Conservation (phyloP, 192 early-diverging fungal genomes). For the Chytriomyces hyalinus region DNA sequence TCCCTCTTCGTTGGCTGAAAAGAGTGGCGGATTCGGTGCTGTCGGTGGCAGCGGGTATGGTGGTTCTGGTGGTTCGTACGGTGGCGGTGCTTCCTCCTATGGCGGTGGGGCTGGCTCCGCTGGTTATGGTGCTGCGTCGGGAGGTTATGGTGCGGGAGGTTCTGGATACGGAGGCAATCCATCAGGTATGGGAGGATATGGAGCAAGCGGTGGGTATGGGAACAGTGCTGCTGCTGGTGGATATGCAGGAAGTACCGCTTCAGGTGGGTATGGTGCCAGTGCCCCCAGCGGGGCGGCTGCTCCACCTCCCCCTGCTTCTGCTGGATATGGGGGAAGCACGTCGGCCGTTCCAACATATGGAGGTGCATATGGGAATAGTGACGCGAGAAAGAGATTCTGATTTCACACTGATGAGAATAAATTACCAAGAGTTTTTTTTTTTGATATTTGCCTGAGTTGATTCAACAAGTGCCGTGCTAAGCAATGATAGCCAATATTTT, state of each 20-base stretch:
- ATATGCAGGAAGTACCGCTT: neutral
- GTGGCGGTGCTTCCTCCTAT: neutral
- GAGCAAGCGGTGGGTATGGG: conserved; percentile 12
- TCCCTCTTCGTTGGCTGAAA: neutral
- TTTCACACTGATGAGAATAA: too few relatives aligned
- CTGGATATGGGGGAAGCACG: too few relatives aligned
- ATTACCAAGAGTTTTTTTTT: too few relatives aligned
- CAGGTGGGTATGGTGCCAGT: too few relatives aligned
- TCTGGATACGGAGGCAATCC: neutral
- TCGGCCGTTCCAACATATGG: too few relatives aligned
- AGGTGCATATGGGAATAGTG: neutral
- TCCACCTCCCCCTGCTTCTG: neutral
- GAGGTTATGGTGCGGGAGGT: neutral
- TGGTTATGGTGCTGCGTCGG: neutral
- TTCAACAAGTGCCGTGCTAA: too few relatives aligned
- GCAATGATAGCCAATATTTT: too few relatives aligned
- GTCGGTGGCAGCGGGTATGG: neutral
- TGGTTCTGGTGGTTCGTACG: neutral
- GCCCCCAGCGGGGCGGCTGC: neutral
- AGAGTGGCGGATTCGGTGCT: neutral
- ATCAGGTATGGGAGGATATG: conserved; percentile 1
- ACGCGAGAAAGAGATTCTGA: conserved; percentile 19
- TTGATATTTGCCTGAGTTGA: too few relatives aligned
- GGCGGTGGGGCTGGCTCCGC: neutral
- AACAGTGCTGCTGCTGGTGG: neutral